A percentile compares a stretch with the other conserved stretches of the same genome.
phyloP scores from a whole-genome alignment of 331 rosid genomes.

The Quercus tomentella region DNA sequence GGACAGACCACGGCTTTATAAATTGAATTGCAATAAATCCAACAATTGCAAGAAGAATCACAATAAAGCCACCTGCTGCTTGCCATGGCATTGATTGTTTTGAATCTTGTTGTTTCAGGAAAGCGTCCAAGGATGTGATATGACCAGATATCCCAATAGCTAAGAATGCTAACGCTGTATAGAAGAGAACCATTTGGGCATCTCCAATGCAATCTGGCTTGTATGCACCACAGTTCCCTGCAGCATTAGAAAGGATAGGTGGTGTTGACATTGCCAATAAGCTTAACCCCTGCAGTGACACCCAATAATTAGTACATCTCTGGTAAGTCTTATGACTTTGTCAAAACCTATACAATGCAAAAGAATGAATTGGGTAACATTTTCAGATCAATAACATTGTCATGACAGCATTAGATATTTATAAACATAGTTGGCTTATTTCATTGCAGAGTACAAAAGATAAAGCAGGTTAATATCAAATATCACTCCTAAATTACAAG shows the following conservation, averaged over 20 bases:
- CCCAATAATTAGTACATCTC: neutral
- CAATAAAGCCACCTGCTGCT: neutral
- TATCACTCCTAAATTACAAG: no score
- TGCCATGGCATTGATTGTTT: neutral
- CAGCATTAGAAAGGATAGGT: slow-evolving; percentile 4
- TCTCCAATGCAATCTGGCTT: slow-evolving; percentile 16
- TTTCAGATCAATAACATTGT: neutral
- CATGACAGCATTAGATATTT: no score
- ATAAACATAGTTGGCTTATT: no score
- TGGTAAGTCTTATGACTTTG: neutral
- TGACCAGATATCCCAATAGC: slow-evolving; percentile 26
- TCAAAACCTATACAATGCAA: neutral
- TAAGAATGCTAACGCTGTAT: slow-evolving; percentile 12
- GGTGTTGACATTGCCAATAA: slow-evolving; percentile 29
- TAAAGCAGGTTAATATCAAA: no score
- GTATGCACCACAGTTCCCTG: slow-evolving; percentile 13
- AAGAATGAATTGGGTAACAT: neutral
- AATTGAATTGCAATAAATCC: slow-evolving; percentile 1
- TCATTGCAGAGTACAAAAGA: no score
- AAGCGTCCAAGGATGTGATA: neutral
- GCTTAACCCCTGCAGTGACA: slow-evolving; percentile 3
- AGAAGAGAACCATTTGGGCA: slow-evolving; percentile 16
- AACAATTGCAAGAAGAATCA: neutral
- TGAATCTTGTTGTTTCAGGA: neutral
- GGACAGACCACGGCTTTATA: slow-evolving; percentile 23